A percentile compares a stretch with the other conserved stretches of the same genome.
phyloP scores from a whole-genome alignment of 495 filamentous ascomycete species.

The Glarea lozoyensis region DNA sequence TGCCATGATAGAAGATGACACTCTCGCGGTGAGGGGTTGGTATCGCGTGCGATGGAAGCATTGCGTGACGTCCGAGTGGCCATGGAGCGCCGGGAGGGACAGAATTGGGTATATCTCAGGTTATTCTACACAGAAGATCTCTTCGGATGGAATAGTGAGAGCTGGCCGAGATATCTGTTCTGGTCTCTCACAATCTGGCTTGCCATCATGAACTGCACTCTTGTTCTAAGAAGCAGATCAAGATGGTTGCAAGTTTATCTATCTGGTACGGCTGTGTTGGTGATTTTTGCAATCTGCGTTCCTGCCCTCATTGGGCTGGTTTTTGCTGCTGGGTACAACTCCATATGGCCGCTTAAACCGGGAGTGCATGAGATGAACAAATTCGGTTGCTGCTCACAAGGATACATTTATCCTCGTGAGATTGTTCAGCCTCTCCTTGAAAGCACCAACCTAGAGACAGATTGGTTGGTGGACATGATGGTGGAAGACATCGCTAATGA shows the following conservation, averaged over 20 bases:
- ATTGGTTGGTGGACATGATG: constrained; percentile 16
- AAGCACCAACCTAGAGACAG: not conserved
- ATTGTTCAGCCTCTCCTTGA: constrained; percentile 4
- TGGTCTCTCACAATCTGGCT: constrained; percentile 4
- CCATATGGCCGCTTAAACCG: constrained; percentile 1
- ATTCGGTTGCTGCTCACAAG: constrained; percentile 5
- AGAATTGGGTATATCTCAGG: constrained; percentile 38
- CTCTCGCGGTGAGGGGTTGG: constrained; percentile 42
- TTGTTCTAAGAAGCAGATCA: constrained; percentile 3
- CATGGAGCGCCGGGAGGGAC: constrained; percentile 2
- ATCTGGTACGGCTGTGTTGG: not conserved
- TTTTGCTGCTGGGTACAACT: constrained; percentile 5
- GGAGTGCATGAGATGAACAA: constrained; percentile 5
- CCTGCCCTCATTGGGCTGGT: constrained; percentile 1
- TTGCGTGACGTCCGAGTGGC: constrained; percentile 23
- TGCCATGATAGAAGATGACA: constrained; percentile 47
- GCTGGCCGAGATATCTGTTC: constrained; percentile 4
- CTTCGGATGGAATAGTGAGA: constrained; percentile 8
- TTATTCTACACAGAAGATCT: constrained; percentile 39
- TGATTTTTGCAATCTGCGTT: constrained; percentile 2
- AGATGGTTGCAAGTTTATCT: not conserved
- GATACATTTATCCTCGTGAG: not conserved
- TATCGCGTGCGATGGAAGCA: constrained; percentile 33
- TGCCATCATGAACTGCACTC: not conserved
- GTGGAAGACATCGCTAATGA: constrained; percentile 22